These are phyloP conservation scores for Gnomoniopsis smithogilvyi DNA, from an alignment of 2,329 filamentous ascomycete genomes.

Conservation along the genomic window DNA sequence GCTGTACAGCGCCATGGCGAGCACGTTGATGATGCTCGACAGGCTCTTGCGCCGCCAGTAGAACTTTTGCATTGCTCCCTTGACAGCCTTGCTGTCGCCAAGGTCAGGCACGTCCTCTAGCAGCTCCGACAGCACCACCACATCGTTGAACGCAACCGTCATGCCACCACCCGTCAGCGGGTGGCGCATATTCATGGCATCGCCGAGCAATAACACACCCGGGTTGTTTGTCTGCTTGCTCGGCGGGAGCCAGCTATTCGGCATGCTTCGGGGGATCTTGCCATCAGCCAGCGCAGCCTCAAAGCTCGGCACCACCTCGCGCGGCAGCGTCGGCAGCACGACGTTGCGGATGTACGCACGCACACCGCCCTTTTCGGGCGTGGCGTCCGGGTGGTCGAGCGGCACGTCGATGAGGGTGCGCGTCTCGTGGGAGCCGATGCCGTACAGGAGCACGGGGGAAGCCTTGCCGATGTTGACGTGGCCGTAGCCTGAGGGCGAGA, in stretches of 20 bases:
- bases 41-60: conserved; percentile 84
- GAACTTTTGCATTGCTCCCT: conserved; percentile 68
- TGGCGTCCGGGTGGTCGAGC: conserved; percentile 69
- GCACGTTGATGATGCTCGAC: conserved; percentile 90
- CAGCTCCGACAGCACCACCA: conserved; percentile 70
- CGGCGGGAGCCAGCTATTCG: conserved; percentile 89
- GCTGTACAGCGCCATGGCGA: conserved; percentile 90
- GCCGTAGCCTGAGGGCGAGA: conserved; percentile 73
- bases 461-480: conserved; percentile 82
- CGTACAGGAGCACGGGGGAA: conserved; percentile 83
- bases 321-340: conserved; percentile 75
- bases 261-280: conserved; percentile 79
- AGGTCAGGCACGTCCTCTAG: conserved; percentile 68
- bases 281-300: conserved; percentile 72
- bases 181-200: conserved; percentile 99
- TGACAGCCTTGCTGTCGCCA: conserved; percentile 62
- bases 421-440: conserved; percentile 94
- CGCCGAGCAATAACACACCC: conserved; percentile 79
- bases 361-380: conserved; percentile 73
- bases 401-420: conserved; percentile 87
- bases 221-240: conserved; percentile 56
- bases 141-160: conserved; percentile 96
- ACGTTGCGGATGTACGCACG: conserved; percentile 74
- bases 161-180: conserved; percentile 95
- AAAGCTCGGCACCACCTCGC: conserved; percentile 69